Base-by-base conservation (phyloP, 2,329 filamentous ascomycete genomes). In the Aspergillus ochraceoroseus region DNA sequence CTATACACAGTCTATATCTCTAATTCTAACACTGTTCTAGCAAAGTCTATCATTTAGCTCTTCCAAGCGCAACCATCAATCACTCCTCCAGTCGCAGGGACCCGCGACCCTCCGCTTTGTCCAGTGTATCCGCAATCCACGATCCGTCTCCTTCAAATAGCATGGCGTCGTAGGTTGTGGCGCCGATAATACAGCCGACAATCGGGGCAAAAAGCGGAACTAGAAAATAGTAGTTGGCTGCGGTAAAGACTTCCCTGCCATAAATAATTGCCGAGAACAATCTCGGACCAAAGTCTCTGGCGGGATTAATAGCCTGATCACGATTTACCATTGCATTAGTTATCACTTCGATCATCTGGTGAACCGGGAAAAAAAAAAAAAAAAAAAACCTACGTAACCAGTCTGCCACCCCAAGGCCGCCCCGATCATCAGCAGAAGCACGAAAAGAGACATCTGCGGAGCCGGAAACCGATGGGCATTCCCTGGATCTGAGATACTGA, bases 331-430 rank as follows among this genome's bases (percentile, higher is more conserved):
- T 6, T 1, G n/a, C n/a, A n/a, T n/a, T n/a, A n/a, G n/a, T n/a
- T n/a, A n/a, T n/a, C n/a, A n/a, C n/a, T n/a, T n/a, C n/a, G n/a
- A n/a, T n/a, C n/a, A n/a, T n/a, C n/a, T n/a, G n/a, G n/a, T 22
- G 7, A 5, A 3, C 7, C 3, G 7, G 15, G 15, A 9, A 6
- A n/a, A 9, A 22, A 9, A 9, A 1, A 5, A 7, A 13, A 35
- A 28, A 2, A 3, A 7, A 32, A 17, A 27, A 55, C 56, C 3
- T 61, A 61, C 57, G 25, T 61, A 62, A 26, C 58, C 58, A 5
- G 57, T 61, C 47, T 61, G 56, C 57, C 57, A 61, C n/a, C 57
- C 57, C 23, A 61, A 15, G 2, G 57, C 48, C 1, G 57, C 55
- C n/a, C 57, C 57, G 15, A 61, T 60, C 13, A 47, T 47, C 11